phyloP scores from a whole-genome alignment of 2,329 filamentous ascomycete species.

The Fusarium sp. region DNA sequence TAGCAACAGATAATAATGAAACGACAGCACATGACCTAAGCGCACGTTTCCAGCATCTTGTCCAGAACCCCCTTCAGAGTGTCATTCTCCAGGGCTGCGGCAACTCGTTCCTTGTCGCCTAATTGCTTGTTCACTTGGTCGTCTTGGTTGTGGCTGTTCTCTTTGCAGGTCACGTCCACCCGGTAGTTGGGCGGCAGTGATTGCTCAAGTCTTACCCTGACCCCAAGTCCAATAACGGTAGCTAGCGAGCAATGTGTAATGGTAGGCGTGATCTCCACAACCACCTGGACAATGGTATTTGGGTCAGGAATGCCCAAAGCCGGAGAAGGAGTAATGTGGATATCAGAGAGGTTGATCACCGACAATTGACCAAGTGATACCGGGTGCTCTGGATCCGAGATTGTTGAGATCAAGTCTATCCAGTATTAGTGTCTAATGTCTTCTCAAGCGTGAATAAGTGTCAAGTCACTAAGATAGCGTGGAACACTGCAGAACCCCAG shows the following conservation, averaged over 20 bases:
- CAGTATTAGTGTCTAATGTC: constrained; percentile 32
- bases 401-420: constrained; percentile 90
- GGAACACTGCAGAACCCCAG: not conserved
- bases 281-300: constrained; percentile 76
- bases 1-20: not conserved
- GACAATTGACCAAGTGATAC: constrained; percentile 92
- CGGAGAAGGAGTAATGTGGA: constrained; percentile 73
- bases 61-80: constrained; percentile 88
- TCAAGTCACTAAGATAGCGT: not conserved
- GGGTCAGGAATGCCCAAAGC: constrained; percentile 58
- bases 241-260: constrained; percentile 97
- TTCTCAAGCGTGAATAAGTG: not conserved
- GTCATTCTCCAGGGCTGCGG: constrained; percentile 93
- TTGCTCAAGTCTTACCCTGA: constrained; percentile 91
- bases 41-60: constrained; percentile 93
- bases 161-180: constrained; percentile 92
- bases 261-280: constrained; percentile 93
- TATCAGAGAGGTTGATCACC: constrained; percentile 96
- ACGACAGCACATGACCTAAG: constrained; percentile 54
- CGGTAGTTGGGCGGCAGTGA: constrained; percentile 91
- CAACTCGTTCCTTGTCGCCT: constrained; percentile 95
- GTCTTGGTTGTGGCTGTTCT: constrained; percentile 94
- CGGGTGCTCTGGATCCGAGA: constrained; percentile 96
- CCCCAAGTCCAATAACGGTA: constrained; percentile 94
- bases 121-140: constrained; percentile 98